A percentile compares a stretch with the other conserved stretches of the same genome.
Evolutionary conservation across 2,329 filamentous ascomycete genomes (phyloP).

Genomic region (Westerdykella aurantiaca): DNA sequence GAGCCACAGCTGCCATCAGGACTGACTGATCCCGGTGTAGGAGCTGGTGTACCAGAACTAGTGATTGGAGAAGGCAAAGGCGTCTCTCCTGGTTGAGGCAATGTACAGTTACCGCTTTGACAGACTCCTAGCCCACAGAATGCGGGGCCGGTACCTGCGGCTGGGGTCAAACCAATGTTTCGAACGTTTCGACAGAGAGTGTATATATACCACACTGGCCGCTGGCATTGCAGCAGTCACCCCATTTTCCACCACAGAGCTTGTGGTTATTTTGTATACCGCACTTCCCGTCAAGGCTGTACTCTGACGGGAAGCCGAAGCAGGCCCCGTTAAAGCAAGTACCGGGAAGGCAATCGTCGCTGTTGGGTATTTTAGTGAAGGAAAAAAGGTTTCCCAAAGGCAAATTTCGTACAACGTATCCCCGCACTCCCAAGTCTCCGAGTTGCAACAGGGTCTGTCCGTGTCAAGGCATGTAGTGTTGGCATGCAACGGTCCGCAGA

Average conservation of each 20-base stretch:
- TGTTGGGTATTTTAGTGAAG: constrained; percentile 5
- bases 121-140: not conserved
- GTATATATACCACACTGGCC: not conserved
- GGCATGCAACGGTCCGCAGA: constrained; percentile 27
- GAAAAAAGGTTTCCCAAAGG: not conserved
- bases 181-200: too few species aligned
- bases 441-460: constrained; percentile 28
- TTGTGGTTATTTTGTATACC: constrained; percentile 5
- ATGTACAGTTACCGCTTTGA: constrained; percentile 1
- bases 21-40: too few species aligned
- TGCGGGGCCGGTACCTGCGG: not conserved
- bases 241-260: constrained; percentile 11
- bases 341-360: constrained; percentile 27
- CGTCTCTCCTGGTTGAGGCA: too few species aligned
- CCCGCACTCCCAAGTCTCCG: constrained; percentile 29
- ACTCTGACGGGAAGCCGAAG: constrained; percentile 12
- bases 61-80: too few species aligned
- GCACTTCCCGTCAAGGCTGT: constrained; percentile 10
- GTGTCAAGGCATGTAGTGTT: constrained; percentile 31
- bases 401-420: constrained; percentile 16
- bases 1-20: not conserved
- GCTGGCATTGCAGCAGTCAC: constrained; percentile 5
- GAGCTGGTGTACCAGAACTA: too few species aligned
- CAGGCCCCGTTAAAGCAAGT: constrained; percentile 34
- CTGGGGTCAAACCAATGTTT: too few species aligned